Percentiles rank a stretch among this genome's conserved stretches.
Evolutionary conservation across 768 basidiomycete genomes (phyloP).

Genomic region (Harrya chromipes): DNA sequence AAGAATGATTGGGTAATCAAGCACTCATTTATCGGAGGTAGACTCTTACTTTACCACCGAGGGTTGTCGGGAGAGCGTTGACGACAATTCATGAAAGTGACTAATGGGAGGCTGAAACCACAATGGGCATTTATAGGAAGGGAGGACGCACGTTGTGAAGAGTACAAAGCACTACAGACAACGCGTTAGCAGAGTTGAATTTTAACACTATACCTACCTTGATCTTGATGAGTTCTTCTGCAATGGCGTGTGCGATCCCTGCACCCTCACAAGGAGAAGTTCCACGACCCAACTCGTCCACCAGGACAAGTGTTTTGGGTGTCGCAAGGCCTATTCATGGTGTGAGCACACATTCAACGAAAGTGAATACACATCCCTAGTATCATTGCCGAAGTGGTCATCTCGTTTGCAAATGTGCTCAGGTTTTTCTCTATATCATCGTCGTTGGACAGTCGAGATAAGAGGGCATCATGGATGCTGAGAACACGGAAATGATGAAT

Average conservation of each 20-base stretch:
- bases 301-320: conserved; percentile 66
- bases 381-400: conserved; percentile 91
- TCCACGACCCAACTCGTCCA: conserved; percentile 93
- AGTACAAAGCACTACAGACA: conserved; percentile 70
- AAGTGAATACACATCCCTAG: conserved; percentile 46
- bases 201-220: conserved; percentile 47
- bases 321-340: conserved; percentile 59
- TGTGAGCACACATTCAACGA: background rate
- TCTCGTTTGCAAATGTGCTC: conserved; percentile 95
- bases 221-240: conserved; percentile 65
- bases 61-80: conserved; percentile 72
- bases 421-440: conserved; percentile 87
- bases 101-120: conserved; percentile 33
- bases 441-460: conserved; percentile 90
- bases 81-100: conserved; percentile 78
- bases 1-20: background rate
- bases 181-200: background rate
- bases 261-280: conserved; percentile 82
- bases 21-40: background rate
- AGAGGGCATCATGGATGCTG: conserved; percentile 78
- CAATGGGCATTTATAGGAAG: background rate
- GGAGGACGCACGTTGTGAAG: conserved; percentile 73
- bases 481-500: background rate
- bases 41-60: conserved; percentile 71
- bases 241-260: conserved; percentile 83